These are phyloP conservation scores for Pseudogymnoascus sp. DNA, from an alignment of 2,329 filamentous ascomycete species.

Conservation along the genomic window DNA sequence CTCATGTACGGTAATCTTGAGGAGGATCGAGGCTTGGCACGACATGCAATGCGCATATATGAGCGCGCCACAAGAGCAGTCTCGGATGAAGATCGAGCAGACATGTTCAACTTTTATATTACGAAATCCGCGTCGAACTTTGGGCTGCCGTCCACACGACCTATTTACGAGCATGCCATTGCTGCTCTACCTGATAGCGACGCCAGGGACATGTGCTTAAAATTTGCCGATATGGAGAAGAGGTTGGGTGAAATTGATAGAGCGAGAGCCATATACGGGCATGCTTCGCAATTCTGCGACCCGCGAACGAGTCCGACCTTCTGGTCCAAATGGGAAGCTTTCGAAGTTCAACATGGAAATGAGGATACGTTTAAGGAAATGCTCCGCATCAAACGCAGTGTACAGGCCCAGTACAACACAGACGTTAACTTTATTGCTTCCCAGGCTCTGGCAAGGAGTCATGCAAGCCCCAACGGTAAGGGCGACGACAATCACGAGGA, in stretches of 20 bases:
- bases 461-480: slow-evolving; percentile 47
- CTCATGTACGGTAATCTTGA: slow-evolving; percentile 98
- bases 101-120: slow-evolving; percentile 99
- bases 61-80: slow-evolving; percentile 93
- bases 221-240: slow-evolving; percentile 96
- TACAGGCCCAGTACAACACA: slow-evolving; percentile 96
- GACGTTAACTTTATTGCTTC: slow-evolving; percentile 98
- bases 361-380: slow-evolving; percentile 99
- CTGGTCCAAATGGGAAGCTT: slow-evolving; percentile 95
- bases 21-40: slow-evolving; percentile 86
- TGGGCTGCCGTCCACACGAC: slow-evolving; percentile 84
- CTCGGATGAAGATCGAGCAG: slow-evolving; percentile 84
- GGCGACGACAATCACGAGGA: slow-evolving; percentile 47
- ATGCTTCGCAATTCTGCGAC: slow-evolving; percentile 95
- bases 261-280: slow-evolving; percentile 89
- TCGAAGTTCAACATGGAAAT: slow-evolving; percentile 96
- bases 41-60: slow-evolving; percentile 98
- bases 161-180: slow-evolving; percentile 95
- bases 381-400: slow-evolving; percentile 93
- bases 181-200: slow-evolving; percentile 87
- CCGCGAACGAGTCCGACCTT: slow-evolving; percentile 83
- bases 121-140: slow-evolving; percentile 98
- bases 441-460: slow-evolving; percentile 78
- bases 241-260: slow-evolving; percentile 89
- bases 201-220: slow-evolving; percentile 96